Evolutionary conservation across 306 rosid species (phyloP), one percentile per base, ranked within the genome.

Genomic region (Mimosa pudica): DNA sequence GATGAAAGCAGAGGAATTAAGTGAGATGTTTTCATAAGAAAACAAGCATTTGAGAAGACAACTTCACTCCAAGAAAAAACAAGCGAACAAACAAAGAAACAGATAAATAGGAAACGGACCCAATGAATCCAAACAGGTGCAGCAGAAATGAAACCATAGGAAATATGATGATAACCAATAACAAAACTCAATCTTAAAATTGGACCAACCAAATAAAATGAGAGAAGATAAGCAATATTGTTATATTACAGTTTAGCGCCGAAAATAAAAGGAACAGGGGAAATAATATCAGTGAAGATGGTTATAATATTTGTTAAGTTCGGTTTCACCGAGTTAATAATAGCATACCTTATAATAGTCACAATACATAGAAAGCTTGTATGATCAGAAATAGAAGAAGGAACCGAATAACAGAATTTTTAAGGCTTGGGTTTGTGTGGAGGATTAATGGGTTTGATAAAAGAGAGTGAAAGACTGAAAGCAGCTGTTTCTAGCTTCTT

Each of bases 391-490:
- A 82, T 77, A 72, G 54, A 64, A 45, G 82, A 77, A 70, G 83
- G 49, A 63, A 72, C 51, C 8, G 61, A 10, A 71, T 33, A 67
- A 35, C 81, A 72, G 61, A 64, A 57, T 36, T 61, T 61, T 63
- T 60, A 54, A 66, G 44, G 48, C 3, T 35, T 41, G 1, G 9
- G 38, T 70, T 16, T 70, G 65, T 48, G 57, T 16, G 74, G 73
- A 10, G 66, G 76, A 62, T 64, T 67, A 62, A 64, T 67, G 49
- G 45, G 16, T 35, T 1, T 6, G 24, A 75, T 78, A 79, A 83
- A 85, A 79, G 83, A 79, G 77, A 84, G 84, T 79, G 88, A 84
- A 85, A 86, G 89, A 77, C 80, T 80, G 89, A 85, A 87, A 84
- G 87, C 98, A 81, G 92, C 85, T 77, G 85, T 78, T 83, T 61